Base-by-base conservation (phyloP, 495 filamentous ascomycete species). In the Penicillium coffeae region DNA sequence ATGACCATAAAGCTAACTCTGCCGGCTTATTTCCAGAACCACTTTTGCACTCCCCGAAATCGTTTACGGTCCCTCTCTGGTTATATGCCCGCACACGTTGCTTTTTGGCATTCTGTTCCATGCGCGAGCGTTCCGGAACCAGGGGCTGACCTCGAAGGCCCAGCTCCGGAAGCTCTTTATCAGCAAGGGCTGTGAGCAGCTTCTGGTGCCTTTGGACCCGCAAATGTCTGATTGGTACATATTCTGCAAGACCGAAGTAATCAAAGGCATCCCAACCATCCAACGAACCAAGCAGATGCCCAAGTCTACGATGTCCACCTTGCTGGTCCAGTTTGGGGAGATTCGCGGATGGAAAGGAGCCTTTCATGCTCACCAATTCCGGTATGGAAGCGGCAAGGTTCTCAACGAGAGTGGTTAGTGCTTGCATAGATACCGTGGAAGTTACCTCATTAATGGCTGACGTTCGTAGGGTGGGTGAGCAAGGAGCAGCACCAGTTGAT, bases 401-500 rank as follows among this genome's bases (percentile, higher is more conserved):
- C 47, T 55, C 20, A 19, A 55, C 14, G 43, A 50, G 10, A 55
- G 52, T 47, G 41, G 46, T 50, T 21, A 55, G 47, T 50, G 2
- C 30, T 30, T 30, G 10, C 25, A 30, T 30, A 4, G 25, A 30
- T 10, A 30, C 25, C 10, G 25, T 30, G 25, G 0, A 39, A 42
- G 38, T 32, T 40, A 39, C 34, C 42, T 45, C 20, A 30, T 40
- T 18, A 18, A 27, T 53, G 25, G 39, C 34, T 30, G 25, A 30
- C 25, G 10, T 40, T 2, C 12, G 16, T 47, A 67, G 54, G 56
- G 52, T 42, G 53, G 32, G 41, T 67, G 5, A 65, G 59, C 45
- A 50, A 66, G 21, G 51, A 48, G 38, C 48, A 65, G 38, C 48
- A 55, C 48, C 65, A 65, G 38, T 32, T 67, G 15, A 65, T 67